Evolutionary conservation across 2,329 filamentous ascomycete genomes (phyloP), one percentile per base, ranked within the genome.

Genomic region (Leptographium galeiforme): DNA sequence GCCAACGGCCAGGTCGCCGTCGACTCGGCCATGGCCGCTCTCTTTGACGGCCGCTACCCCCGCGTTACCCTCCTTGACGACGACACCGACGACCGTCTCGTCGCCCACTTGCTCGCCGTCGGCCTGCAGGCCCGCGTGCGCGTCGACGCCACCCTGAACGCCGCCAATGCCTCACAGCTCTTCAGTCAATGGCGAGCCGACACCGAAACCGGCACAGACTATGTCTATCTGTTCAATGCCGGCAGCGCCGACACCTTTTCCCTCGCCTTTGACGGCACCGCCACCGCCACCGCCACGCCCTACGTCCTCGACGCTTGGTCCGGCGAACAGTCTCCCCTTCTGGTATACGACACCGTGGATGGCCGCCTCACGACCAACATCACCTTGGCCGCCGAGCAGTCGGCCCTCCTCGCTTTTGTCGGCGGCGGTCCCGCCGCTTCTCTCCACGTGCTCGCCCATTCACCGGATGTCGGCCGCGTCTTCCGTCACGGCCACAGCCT

Each of bases 291-390:
- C 16, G 39, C 57, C 6, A 45, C 14, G 10, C 54, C 56, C 6
- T 55, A 52, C 39, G 38, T 49, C 10, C 66, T 68, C 50, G 62
- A 75, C 58, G 67, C 69, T 5, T 75, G 70, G 68, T 71, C 69
- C 0, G 72, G 72, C 10, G 58, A 61, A 6, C 53, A 63, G 39
- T 64, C 54, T 2, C 64, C 63, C 0, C 55, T 72, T 2, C 53
- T 60, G 2, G 59, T 57, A 7, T 56, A 57, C 18, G 16, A 41
- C 41, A 47, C 36, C 4, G 19, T 32, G 2, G n/a, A 47, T 2
- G 48, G 53, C 18, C 38, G 14, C 14, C 51, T 59, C 14, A 32
- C 36, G 1, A 34, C 50, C 13, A 53, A 50, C n/a, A 34, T 58
- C 6, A 54, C 43, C 2, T 18, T 53, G 14, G 45, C 48, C 0